Evolutionary conservation across 768 basidiomycete genomes (phyloP), one percentile per base, ranked within the genome.

Genomic region (Boletus rubescentipes): DNA sequence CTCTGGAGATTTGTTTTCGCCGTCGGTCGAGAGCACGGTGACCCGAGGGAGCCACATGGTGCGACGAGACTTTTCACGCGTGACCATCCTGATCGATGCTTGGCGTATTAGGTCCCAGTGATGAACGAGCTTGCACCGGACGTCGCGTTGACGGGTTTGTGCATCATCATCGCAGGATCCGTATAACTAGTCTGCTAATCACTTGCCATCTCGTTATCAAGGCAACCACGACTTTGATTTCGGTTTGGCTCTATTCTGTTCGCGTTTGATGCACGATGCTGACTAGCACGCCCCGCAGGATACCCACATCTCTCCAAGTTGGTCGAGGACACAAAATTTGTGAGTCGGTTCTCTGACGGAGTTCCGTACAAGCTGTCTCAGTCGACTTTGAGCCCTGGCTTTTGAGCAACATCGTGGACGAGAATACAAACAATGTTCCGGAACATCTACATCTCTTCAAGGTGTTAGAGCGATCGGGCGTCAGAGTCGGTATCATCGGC

Each of bases 171-270:
- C 50, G 31, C 37, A 14, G 14, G 21, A 29, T 16, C n/a, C 38
- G 7, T 32, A 8, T 34, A 15, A 18, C 18, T 7, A 2, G 26
- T 44, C 15, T 42, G 43, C 55, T 69, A 15, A 65, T 43, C 14
- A 26, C 26, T 26, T 4, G 26, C 26, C 6, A 10, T 37, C 32
- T 11, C 9, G 4, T 41, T 34, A 34, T 49, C 14, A 55, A 91
- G 91, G 93, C 5, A 95, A 97, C 66, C 93, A 97, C 59, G 93
- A 95, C 61, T 94, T 94, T 69, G 93, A 95, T 70, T 91, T 89
- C 60, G 89, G 89, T 87, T 53, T 44, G 73, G 38, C 54, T 21
- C 16, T 9, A 11, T 36, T 47, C 21, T 1, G 23, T 48, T 46
- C 11, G n/a, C n/a, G 9, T 49, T 20, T 23, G 47, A 37, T 55